Evolutionary conservation across 2,329 filamentous ascomycete genomes (phyloP).

Genomic region (Xylaria sp.): DNA sequence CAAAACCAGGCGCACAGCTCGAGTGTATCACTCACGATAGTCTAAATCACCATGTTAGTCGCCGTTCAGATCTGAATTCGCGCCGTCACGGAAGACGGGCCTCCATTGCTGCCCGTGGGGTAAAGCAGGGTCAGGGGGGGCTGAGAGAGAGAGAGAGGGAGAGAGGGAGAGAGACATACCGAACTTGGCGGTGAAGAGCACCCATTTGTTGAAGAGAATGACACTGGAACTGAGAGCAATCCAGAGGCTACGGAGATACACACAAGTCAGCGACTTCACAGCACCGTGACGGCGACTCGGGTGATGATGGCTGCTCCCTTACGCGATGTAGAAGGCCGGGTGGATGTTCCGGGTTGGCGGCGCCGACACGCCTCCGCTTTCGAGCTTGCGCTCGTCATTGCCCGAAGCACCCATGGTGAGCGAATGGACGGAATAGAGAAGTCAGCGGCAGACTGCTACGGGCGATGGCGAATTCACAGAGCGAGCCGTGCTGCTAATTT

Average conservation of each 20-base stretch:
- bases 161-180: slow-evolving; percentile 46
- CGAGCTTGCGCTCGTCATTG: slow-evolving; percentile 25
- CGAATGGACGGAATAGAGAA: slow-evolving; percentile 3
- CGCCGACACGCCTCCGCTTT: slow-evolving; percentile 21
- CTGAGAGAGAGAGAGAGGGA: neutral
- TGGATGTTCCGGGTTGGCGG: slow-evolving; percentile 20
- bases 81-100: neutral
- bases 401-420: slow-evolving; percentile 15
- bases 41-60: slow-evolving; percentile 16
- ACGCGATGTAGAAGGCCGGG: slow-evolving; percentile 27
- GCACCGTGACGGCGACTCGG: neutral
- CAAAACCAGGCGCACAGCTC: neutral
- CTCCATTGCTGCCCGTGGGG: neutral
- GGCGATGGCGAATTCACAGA: neutral
- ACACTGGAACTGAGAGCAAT: slow-evolving; percentile 80
- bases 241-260: slow-evolving; percentile 53
- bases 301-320: slow-evolving; percentile 9
- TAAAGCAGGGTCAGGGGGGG: neutral
- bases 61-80: neutral
- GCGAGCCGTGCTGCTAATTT: slow-evolving; percentile 1
- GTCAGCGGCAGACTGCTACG: neutral
- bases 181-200: slow-evolving; percentile 70
- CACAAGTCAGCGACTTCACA: slow-evolving; percentile 6
- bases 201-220: slow-evolving; percentile 92
- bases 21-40: slow-evolving; percentile 21